phyloP scores from a whole-genome alignment of 2,329 filamentous ascomycete species.

The Trichoderma sp. region DNA sequence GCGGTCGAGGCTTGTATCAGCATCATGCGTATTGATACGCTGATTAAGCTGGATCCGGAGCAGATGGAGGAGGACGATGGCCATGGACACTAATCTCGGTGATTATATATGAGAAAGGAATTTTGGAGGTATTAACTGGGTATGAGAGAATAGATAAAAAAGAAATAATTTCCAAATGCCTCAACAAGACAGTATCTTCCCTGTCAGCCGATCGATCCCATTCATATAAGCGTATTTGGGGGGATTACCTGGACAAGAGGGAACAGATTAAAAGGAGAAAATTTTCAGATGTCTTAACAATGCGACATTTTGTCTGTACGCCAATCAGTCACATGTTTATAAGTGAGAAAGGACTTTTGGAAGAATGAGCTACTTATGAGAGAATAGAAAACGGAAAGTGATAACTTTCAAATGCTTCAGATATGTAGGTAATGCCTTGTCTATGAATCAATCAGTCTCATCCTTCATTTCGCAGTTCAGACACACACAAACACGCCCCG shows the following conservation, averaged over 20 bases:
- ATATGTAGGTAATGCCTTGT: constrained; percentile 10
- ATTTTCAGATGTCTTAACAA: constrained; percentile 6
- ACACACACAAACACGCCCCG: no score
- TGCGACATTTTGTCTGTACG: constrained; percentile 5
- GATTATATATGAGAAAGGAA: background rate
- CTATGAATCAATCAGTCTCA: background rate
- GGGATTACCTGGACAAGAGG: background rate
- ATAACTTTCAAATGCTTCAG: constrained; percentile 26
- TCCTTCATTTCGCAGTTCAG: background rate
- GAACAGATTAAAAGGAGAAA: constrained; percentile 33
- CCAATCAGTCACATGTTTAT: background rate
- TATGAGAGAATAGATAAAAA: constrained; percentile 19
- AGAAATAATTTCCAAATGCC: constrained; percentile 33
- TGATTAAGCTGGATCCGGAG: constrained; percentile 97
- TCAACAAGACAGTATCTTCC: constrained; percentile 12
- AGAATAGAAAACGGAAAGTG: constrained; percentile 31
- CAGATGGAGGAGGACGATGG: constrained; percentile 76
- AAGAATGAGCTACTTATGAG: background rate
- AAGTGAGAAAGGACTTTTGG: background rate
- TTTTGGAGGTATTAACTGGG: background rate
- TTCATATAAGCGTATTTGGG: no score
- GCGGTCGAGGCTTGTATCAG: constrained; percentile 98
- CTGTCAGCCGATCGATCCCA: background rate
- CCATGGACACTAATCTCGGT: constrained; percentile 70
- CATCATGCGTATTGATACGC: constrained; percentile 98